Evolutionary conservation across 305 asterid genomes (phyloP), one percentile per base, ranked within the genome.

Genomic region (Fraxinus sp.): DNA sequence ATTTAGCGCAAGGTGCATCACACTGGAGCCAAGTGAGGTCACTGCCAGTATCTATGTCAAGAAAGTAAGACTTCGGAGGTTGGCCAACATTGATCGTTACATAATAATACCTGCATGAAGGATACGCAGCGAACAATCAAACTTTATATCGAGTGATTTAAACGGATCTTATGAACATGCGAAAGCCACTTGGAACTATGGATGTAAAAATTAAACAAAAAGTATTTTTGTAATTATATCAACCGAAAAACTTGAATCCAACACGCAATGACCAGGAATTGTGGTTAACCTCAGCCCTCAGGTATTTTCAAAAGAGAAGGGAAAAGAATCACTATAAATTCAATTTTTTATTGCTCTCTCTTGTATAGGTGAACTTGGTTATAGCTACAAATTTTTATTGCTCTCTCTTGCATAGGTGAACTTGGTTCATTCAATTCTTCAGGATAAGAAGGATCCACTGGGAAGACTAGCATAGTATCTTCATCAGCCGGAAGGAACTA

Each of bases 11-110:
- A 78, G 95, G 97, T 43, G 93, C 97, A 77, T 93, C 96, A 80
- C 97, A 93, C 49, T 93, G 97, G 36, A 93, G 92, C 97, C 97
- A 93, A 37, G 97, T 91, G 30, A 93, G 95, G 74, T 93, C 95
- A 81, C 97, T 93, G 64, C 97, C 97, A 3, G 96, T 89, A 46
- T 93, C 95, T 1, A 92, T 87, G 79, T 93, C 97, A 20, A 93
- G 89, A 84, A 85, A 89, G 87, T 91, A 93, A 4, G 90, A 89
- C 55, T 84, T 90, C 9, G 97, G 91, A 80, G 95, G 94, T 37
- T 79, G 84, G 76, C 97, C 97, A 0, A 93, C 75, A 49, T 32
- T 81, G 75, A 91, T 57, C 1, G 93, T 83, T 11, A 84, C 95
- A 79, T 89, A 82, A 86, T 86, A 93, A 84, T 87, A 91, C 90